phyloP scores from a whole-genome alignment of 2,329 filamentous ascomycete genomes.

The Epichloe scottii region DNA sequence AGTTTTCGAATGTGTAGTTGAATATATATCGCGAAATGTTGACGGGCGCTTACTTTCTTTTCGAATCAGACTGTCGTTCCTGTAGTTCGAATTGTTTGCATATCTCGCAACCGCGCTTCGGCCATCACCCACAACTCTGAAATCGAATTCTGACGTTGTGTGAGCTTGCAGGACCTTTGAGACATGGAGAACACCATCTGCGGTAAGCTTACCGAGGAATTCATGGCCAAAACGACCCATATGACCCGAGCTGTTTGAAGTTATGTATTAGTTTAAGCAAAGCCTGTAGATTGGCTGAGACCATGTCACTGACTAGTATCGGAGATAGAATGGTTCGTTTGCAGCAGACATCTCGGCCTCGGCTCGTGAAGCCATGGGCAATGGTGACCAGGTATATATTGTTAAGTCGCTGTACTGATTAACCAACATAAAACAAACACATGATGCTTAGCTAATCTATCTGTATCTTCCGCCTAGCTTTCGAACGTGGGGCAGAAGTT shows the following conservation, averaged over 20 bases:
- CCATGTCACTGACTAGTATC: slow-evolving; percentile 71
- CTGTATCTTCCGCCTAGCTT: neutral
- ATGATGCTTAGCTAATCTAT: slow-evolving; percentile 1
- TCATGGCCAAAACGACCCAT: slow-evolving; percentile 96
- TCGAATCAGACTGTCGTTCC: slow-evolving; percentile 94
- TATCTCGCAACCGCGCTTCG: slow-evolving; percentile 89
- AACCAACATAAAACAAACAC: neutral
- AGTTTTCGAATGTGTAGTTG: neutral
- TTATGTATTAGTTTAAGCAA: neutral
- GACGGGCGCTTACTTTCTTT: slow-evolving; percentile 78
- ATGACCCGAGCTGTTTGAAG: slow-evolving; percentile 67
- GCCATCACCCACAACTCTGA: slow-evolving; percentile 83
- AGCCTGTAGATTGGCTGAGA: neutral
- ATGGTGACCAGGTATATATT: neutral
- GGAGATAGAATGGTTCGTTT: slow-evolving; percentile 83
- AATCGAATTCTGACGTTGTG: slow-evolving; percentile 72
- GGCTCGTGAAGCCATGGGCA: neutral
- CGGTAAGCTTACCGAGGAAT: slow-evolving; percentile 59
- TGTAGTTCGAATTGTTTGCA: slow-evolving; percentile 98
- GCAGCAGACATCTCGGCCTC: slow-evolving; percentile 41
- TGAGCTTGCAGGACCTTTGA: neutral
- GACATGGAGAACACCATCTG: neutral
- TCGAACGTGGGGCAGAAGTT: neutral
- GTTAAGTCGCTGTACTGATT: neutral
- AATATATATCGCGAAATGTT: neutral